These are phyloP conservation scores for Backusella tarrabulga DNA, from an alignment of 192 early-diverging fungal genomes.

Conservation along the genomic window DNA sequence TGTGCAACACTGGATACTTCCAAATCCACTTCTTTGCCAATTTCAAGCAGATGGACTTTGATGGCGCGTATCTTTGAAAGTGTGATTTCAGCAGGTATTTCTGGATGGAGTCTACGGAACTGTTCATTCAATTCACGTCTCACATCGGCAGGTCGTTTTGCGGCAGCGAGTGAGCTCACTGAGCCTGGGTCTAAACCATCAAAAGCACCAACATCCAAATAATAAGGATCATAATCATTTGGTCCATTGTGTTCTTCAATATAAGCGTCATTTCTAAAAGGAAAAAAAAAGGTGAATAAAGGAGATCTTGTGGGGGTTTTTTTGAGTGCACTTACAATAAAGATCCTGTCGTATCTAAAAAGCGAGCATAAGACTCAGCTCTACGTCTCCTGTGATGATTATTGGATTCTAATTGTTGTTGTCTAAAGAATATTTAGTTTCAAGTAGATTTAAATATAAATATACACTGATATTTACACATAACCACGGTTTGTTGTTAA, in stretches of 20 bases:
- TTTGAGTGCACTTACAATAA: constrained; percentile 39
- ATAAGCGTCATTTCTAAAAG: constrained; percentile 25
- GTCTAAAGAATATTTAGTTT: not conserved
- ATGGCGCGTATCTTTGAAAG: constrained; percentile 86
- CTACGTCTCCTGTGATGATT: constrained; percentile 29
- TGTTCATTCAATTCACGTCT: constrained; percentile 88
- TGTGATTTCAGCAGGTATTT: constrained; percentile 77
- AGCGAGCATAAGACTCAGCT: constrained; percentile 51
- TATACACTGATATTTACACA: constrained; percentile 27
- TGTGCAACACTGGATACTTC: constrained; percentile 89
- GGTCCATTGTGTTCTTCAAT: not conserved
- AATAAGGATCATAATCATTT: constrained; percentile 72
- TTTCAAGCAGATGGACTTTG: constrained; percentile 71
- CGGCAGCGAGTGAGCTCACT: not conserved
- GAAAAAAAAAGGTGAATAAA: not conserved
- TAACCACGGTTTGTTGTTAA: constrained; percentile 26
- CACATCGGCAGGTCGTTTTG: constrained; percentile 65
- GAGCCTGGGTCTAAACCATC: not conserved
- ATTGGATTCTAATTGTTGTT: constrained; percentile 31
- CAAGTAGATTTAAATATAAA: not conserved
- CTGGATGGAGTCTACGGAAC: constrained; percentile 78
- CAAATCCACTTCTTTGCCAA: constrained; percentile 67
- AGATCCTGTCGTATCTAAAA: constrained; percentile 51
- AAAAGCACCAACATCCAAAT: constrained; percentile 58
- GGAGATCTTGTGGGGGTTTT: not conserved